These are phyloP conservation scores for Lenwebbia sp. DNA, from an alignment of 345 rosid species.

Conservation along the genomic window DNA sequence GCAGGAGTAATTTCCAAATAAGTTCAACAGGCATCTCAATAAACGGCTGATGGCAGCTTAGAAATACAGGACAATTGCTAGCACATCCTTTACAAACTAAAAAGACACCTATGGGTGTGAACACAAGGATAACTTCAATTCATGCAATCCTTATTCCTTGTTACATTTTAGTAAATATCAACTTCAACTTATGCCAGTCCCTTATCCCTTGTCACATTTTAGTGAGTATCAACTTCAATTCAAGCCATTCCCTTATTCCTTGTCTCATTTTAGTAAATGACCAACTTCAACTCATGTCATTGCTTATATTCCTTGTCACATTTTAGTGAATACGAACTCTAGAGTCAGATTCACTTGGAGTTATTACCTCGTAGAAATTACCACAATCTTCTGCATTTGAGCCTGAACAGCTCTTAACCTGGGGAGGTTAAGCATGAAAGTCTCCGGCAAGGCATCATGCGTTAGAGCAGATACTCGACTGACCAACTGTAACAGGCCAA, in stretches of 20 bases:
- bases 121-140: not conserved
- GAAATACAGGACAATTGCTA: not conserved
- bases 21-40: not conserved
- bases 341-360: not conserved
- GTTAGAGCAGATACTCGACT: slow-evolving; percentile 50
- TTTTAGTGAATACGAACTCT: not conserved
- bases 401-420: slow-evolving; percentile 69
- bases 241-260: not conserved
- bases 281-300: not conserved
- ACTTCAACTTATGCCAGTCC: not conserved
- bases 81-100: not conserved
- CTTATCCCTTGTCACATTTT: not conserved
- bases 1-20: not conserved
- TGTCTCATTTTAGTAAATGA: not conserved
- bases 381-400: slow-evolving; percentile 72
- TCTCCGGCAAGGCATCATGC: slow-evolving; percentile 55
- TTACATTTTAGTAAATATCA: not conserved
- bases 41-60: not conserved
- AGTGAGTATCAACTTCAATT: not conserved
- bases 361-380: slow-evolving; percentile 55
- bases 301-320: not conserved
- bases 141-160: too few species aligned
- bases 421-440: slow-evolving; percentile 48
- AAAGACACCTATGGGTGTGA: not conserved
- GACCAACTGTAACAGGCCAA: slow-evolving; percentile 72